Conservation (phyloP, 1,139 yeast species). For the Yamadazyma jaroonii region DNA sequence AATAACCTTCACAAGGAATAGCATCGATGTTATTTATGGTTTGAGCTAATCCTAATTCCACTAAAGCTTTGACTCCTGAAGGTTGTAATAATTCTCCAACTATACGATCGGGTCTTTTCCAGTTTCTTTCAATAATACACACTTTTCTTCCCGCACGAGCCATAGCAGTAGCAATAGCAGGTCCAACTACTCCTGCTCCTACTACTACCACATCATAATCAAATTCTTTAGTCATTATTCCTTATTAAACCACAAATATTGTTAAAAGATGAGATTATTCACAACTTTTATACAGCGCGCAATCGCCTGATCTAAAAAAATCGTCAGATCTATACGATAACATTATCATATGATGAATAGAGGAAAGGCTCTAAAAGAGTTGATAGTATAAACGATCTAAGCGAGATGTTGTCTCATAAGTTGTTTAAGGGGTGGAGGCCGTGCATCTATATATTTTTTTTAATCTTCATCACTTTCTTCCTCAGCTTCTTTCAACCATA, state of each 20-base stretch:
- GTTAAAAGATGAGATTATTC: not conserved
- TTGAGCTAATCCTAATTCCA: slow-evolving; percentile 75
- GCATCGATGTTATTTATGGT: slow-evolving; percentile 85
- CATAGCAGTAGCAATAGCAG: slow-evolving; percentile 83
- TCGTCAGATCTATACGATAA: too few species aligned
- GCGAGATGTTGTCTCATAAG: too few species aligned
- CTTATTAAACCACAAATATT: too few species aligned
- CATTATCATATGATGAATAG: too few species aligned
- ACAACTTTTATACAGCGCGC: too few species aligned
- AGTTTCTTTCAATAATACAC: slow-evolving; percentile 77
- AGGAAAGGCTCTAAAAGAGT: too few species aligned
- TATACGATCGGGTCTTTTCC: slow-evolving; percentile 90
- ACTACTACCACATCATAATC: slow-evolving; percentile 64
- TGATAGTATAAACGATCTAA: too few species aligned
- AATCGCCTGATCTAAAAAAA: too few species aligned
- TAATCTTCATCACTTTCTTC: slow-evolving; percentile 61
- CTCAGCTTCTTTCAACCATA: slow-evolving; percentile 87
- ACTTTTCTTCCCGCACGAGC: slow-evolving; percentile 88
- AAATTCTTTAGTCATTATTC: too few species aligned
- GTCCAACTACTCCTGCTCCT: slow-evolving; percentile 97
- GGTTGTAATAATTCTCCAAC: slow-evolving; percentile 98
- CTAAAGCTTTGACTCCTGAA: slow-evolving; percentile 80
- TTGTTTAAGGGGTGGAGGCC: too few species aligned
- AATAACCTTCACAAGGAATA: slow-evolving; percentile 73
- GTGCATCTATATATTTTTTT: not conserved